Conservation (phyloP, 805 yeast genomes). For the Wickerhamomyces tratensis region DNA sequence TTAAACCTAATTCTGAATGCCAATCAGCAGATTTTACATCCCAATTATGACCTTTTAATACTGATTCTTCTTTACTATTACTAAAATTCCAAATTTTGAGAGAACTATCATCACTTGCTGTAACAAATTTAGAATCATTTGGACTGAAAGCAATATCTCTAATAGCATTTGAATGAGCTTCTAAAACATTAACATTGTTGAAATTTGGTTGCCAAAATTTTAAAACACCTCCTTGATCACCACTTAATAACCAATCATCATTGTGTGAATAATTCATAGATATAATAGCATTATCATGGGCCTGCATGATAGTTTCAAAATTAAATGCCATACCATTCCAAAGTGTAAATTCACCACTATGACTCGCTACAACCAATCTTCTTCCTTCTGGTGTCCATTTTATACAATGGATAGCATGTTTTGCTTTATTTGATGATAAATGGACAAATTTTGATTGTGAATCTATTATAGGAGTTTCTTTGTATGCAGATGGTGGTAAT, state of each 20-base stretch:
- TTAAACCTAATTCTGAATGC: conserved; percentile 83
- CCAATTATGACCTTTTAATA: conserved; percentile 93
- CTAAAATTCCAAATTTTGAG: conserved; percentile 93
- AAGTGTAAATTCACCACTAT: conserved; percentile 90
- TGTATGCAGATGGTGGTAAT: conserved; percentile 57
- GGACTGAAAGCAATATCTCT: conserved; percentile 87
- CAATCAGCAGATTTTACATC: conserved; percentile 96
- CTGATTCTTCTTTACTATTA: conserved; percentile 73
- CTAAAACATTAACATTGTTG: conserved; percentile 81
- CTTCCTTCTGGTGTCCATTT: conserved; percentile 97
- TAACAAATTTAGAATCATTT: conserved; percentile 83
- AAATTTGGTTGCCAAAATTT: conserved; percentile 98
- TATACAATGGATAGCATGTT: conserved; percentile 84
- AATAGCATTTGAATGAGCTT: conserved; percentile 73
- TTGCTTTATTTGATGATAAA: conserved; percentile 81
- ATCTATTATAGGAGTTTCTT: conserved; percentile 44
- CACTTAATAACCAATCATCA: conserved; percentile 91
- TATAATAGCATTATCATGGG: conserved; percentile 87
- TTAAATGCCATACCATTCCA: conserved; percentile 96
- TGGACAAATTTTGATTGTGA: conserved; percentile 79
- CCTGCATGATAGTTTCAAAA: conserved; percentile 97
- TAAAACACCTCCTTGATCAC: conserved; percentile 85
- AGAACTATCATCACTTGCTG: conserved; percentile 87
- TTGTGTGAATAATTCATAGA: conserved; percentile 75
- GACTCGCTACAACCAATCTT: conserved; percentile 79